phyloP scores from a whole-genome alignment of 306 rosid species.

The Quercus alba region DNA sequence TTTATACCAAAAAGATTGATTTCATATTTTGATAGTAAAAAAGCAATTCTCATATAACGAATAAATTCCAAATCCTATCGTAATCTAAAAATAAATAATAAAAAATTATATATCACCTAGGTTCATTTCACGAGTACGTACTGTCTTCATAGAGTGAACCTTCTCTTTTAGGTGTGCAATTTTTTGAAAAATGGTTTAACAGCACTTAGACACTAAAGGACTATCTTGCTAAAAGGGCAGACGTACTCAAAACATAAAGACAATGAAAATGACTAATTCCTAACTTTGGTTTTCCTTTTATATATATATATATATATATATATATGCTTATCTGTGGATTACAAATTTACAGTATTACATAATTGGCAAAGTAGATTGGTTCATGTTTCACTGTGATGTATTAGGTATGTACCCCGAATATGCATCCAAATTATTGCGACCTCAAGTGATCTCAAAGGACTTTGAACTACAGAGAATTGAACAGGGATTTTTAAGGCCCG shows the following conservation, averaged over 20 bases:
- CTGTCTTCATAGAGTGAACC: not conserved
- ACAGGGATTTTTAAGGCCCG: not conserved
- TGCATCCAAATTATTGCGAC: constrained; percentile 27
- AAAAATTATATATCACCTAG: not conserved
- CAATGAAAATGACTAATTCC: constrained; percentile 54
- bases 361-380: not conserved
- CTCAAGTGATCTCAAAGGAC: constrained; percentile 24
- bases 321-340: constrained; percentile 26
- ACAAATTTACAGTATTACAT: not conserved
- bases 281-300: constrained; percentile 21
- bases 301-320: not conserved
- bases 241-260: constrained; percentile 2
- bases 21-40: too few species aligned
- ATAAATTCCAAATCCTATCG: too few species aligned
- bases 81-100: too few species aligned
- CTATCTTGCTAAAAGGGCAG: constrained; percentile 24
- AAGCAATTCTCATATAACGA: too few species aligned
- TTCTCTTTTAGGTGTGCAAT: constrained; percentile 9
- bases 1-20: too few species aligned
- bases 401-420: constrained; percentile 25
- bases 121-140: not conserved
- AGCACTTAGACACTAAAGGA: constrained; percentile 22
- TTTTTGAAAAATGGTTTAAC: constrained; percentile 9
- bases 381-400: constrained; percentile 14
- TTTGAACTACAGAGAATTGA: not conserved